Percentiles rank a stretch among this genome's conserved stretches.
Conservation (phyloP, 768 basidiomycete species). For the Artomyces pyxidatus region DNA sequence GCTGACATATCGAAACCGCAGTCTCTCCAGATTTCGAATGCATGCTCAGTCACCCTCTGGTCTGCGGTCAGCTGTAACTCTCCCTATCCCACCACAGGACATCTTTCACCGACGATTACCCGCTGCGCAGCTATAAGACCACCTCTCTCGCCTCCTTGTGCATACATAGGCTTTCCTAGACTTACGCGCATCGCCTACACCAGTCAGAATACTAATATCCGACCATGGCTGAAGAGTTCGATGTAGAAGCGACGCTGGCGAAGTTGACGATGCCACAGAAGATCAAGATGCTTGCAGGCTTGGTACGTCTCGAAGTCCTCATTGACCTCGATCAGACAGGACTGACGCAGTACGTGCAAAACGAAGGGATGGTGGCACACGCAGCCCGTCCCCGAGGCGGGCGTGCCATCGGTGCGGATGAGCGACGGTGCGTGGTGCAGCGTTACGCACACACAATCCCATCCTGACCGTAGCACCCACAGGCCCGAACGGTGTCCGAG, state of each 20-base stretch:
- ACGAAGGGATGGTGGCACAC: slow-evolving; percentile 43
- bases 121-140: too few relatives aligned
- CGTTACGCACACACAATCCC: background rate
- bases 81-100: too few relatives aligned
- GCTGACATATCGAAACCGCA: too few relatives aligned
- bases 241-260: slow-evolving; percentile 30
- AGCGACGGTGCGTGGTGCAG: slow-evolving; percentile 32
- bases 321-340: background rate
- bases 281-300: slow-evolving; percentile 37
- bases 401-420: slow-evolving; percentile 34
- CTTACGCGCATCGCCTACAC: too few relatives aligned
- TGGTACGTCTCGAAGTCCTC: slow-evolving; percentile 21
- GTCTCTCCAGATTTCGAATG: too few relatives aligned
- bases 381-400: slow-evolving; percentile 31
- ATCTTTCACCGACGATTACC: too few relatives aligned
- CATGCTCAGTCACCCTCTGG: too few relatives aligned
- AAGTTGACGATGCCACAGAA: slow-evolving; percentile 33
- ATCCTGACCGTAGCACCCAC: background rate
- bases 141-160: too few relatives aligned
- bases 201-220: too few relatives aligned
- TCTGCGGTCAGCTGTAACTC: too few relatives aligned
- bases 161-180: too few relatives aligned
- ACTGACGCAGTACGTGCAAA: background rate
- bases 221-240: slow-evolving; percentile 15
- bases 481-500: slow-evolving; percentile 45